A percentile compares a stretch with the other conserved stretches of the same genome.
Evolutionary conservation across 2,329 filamentous ascomycete genomes (phyloP).

Genomic region (Didymella pinodella): DNA sequence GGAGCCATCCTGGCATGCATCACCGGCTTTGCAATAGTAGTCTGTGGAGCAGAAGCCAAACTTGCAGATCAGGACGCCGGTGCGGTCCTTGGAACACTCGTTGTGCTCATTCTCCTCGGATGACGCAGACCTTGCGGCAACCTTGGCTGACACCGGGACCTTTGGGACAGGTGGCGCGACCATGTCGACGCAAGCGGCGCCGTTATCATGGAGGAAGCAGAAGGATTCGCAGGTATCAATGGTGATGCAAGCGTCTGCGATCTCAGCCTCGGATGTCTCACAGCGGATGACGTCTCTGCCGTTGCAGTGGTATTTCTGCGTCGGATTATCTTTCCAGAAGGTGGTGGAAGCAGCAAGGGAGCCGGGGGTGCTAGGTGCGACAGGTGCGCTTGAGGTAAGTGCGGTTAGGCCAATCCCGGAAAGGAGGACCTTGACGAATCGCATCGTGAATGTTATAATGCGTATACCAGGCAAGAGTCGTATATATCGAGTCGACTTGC

Average conservation of each 20-base stretch:
- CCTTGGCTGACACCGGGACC: background rate
- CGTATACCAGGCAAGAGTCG: background rate
- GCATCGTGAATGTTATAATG: background rate
- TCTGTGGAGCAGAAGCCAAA: conserved; percentile 19
- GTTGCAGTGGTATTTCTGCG: conserved; percentile 2
- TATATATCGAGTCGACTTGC: background rate
- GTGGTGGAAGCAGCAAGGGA: background rate
- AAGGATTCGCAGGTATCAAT: conserved; percentile 1
- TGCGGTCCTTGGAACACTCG: conserved; percentile 10
- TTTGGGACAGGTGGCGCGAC: background rate
- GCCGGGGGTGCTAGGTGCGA: background rate
- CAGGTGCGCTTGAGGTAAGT: conserved; percentile 5
- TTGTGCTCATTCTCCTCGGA: conserved; percentile 12
- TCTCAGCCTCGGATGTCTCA: background rate
- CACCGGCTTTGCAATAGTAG: conserved; percentile 7
- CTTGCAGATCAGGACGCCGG: conserved; percentile 14
- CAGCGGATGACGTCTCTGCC: conserved; percentile 6
- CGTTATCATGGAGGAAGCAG: conserved; percentile 8
- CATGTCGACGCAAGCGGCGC: conserved; percentile 8
- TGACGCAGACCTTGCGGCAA: background rate
- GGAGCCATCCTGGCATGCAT: conserved; percentile 9
- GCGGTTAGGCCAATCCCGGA: background rate
- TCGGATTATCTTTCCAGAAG: background rate
- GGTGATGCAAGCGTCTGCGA: background rate
- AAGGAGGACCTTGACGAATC: background rate